phyloP scores from a whole-genome alignment of 164 flowering plant genomes.

The Vitis vinifera region ASM3070453v1 NC_081816.1:21960501-21961000 shows the following conservation, averaged over 20 bases:
- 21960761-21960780: slow-evolving; percentile 9
- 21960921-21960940: background rate
- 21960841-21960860: background rate
- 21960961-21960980: no score
- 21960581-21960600: background rate
- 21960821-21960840: background rate
- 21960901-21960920: background rate
- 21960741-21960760: background rate
- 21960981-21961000: no score
- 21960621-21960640: slow-evolving; percentile 15
- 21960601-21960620: background rate
- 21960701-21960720: background rate
- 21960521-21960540: no score
- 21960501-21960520: no score
- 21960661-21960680: background rate
- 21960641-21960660: background rate
- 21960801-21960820: background rate
- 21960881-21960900: background rate
- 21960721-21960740: background rate
- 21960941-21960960: background rate
- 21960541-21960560: no score
- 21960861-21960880: background rate
- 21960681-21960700: background rate
- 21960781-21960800: background rate
- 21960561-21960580: background rate